phyloP scores from a whole-genome alignment of 2,329 filamentous ascomycete species.

The Dactylellina haptotyla region DNA sequence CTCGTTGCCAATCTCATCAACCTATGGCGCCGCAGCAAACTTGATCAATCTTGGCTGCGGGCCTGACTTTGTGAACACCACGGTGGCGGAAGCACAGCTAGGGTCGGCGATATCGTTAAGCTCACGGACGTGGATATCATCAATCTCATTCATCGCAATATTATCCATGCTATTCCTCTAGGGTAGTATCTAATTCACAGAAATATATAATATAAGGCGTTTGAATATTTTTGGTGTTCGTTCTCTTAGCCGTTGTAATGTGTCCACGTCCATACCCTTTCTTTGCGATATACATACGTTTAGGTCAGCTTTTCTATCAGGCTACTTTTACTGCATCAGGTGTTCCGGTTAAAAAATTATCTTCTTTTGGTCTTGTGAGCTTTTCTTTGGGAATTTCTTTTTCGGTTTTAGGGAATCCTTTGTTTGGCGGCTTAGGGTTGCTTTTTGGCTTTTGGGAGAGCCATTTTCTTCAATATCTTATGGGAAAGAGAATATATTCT shows the following conservation, averaged over 20 bases:
- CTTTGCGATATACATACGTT: constrained; percentile 24
- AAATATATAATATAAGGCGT: constrained; percentile 28
- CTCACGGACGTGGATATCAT: constrained; percentile 53
- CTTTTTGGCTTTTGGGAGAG: constrained; percentile 7
- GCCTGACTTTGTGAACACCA: constrained; percentile 66
- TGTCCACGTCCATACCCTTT: constrained; percentile 45
- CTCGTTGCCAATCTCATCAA: constrained; percentile 72
- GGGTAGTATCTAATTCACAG: constrained; percentile 37
- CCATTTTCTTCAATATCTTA: background rate
- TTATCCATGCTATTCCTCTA: constrained; percentile 51
- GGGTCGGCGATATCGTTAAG: constrained; percentile 40
- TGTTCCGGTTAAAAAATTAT: constrained; percentile 46
- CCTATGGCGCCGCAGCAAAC: constrained; percentile 76
- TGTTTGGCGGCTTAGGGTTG: constrained; percentile 1
- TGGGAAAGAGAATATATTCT: background rate
- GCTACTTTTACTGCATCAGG: constrained; percentile 24
- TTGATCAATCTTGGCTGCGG: constrained; percentile 76
- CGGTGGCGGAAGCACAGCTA: constrained; percentile 59
- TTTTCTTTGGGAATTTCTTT: constrained; percentile 7
- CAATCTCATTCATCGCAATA: constrained; percentile 51
- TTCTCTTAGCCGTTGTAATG: constrained; percentile 20
- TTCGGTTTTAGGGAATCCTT: constrained; percentile 3
- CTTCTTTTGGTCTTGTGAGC: no score
- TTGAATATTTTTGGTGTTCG: constrained; percentile 25
- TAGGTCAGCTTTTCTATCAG: constrained; percentile 11